Base-by-base conservation (phyloP, 2,329 filamentous ascomycete species). In the Sarocladium strictum region DNA sequence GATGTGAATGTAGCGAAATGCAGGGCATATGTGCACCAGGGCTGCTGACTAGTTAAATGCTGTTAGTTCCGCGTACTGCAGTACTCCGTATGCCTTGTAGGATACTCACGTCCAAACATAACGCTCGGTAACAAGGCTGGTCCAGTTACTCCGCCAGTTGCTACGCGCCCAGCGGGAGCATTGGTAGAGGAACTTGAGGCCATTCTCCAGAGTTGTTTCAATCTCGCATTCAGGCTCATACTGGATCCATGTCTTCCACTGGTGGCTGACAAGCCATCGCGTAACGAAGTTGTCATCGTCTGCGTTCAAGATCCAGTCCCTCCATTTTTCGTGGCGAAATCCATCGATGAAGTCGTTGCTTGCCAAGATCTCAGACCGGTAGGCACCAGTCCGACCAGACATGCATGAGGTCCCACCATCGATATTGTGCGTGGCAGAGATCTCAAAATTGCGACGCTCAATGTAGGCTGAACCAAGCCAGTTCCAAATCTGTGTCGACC, bases 241-340 rank as follows among this genome's bases (percentile, higher is more conserved):
- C 74, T 97, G 93, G 70, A 97, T 89, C 78, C 89, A 93, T 21
- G 92, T 97, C 74, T 95, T 90, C 89, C 90, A 96, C 61, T 86
- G 81, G 73, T 96, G 87, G 60, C 85, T 89, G 62, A 97, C 92
- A 65, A 97, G 81, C 93, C 93, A 97, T 56, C 93, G 86, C 6
- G 93, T 97, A 63, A 97, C 90, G 73, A 97, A 97, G 73, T 97
- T 97, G 77, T 97, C 93, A 69, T 97, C 93, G 70, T 97, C 93
- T 24, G 93, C 91, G 66, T 97, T 97, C 58, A 97, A 80, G 65
- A 92, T 92, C 72, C 87, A 96, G 63, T 87, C 85, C 50, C 87
- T 81, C 90, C 90, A 96, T 62, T 87, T 87, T 73, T 97, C 93
- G 54, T 92, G 90, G 61, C 89, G 92, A 76, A 97, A 97, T 45